phyloP scores from a whole-genome alignment of 1,284 basidiomycete species.

The Puccinia hordei region DNA sequence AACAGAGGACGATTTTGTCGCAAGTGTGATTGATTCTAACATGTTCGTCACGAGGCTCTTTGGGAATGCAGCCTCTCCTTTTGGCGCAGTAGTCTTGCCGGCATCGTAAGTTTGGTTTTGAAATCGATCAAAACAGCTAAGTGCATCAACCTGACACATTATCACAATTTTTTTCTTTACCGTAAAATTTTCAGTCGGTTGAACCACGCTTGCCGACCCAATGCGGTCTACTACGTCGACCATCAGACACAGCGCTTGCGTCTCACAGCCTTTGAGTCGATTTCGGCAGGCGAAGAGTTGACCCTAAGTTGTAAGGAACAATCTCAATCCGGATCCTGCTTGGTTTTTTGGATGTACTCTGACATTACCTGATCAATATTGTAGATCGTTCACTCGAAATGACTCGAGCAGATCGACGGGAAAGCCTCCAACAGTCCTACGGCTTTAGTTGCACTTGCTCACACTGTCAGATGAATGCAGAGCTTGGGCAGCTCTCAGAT shows the following conservation, averaged over 20 bases:
- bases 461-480: slow-evolving; percentile 34
- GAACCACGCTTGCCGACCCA: slow-evolving; percentile 50
- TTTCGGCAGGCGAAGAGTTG: slow-evolving; percentile 36
- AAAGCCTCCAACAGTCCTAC: not conserved
- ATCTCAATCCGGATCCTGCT: not conserved
- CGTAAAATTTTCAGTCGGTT: slow-evolving; percentile 23
- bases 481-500: slow-evolving; percentile 16
- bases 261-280: slow-evolving; percentile 14
- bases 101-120: slow-evolving; percentile 9
- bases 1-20: slow-evolving; percentile 23
- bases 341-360: not conserved
- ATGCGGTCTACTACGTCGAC: slow-evolving; percentile 30
- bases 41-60: slow-evolving; percentile 1
- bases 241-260: slow-evolving; percentile 13
- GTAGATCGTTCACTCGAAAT: slow-evolving; percentile 26
- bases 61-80: not conserved
- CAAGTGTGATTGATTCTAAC: slow-evolving; percentile 9
- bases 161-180: not conserved
- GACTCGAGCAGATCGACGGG: not conserved
- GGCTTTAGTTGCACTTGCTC: slow-evolving; percentile 36
- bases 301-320: slow-evolving; percentile 38
- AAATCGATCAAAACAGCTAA: not conserved
- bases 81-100: slow-evolving; percentile 12
- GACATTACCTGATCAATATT: not conserved
- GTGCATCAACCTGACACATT: not conserved